Evolutionary conservation across 2,329 filamentous ascomycete species (phyloP).

Genomic region (Cercospora sp.): DNA sequence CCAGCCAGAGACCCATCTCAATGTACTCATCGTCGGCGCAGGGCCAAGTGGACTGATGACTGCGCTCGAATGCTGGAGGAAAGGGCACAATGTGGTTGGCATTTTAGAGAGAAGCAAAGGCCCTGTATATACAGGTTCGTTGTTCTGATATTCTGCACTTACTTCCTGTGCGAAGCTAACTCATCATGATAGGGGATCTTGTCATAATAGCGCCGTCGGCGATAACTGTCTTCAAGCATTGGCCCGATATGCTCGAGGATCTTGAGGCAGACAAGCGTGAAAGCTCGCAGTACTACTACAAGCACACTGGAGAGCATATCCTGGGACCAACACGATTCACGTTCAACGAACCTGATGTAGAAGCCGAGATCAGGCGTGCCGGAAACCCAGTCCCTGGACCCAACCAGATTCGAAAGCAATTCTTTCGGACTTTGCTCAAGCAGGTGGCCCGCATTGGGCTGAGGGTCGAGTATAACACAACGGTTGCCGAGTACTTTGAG

Average conservation of each 20-base stretch:
- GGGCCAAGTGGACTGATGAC: slow-evolving; percentile 21
- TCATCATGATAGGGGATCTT: background rate
- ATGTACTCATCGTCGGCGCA: slow-evolving; percentile 24
- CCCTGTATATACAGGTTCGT: background rate
- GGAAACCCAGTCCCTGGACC: slow-evolving; percentile 22
- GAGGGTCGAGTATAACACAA: slow-evolving; percentile 44
- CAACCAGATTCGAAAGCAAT: slow-evolving; percentile 25
- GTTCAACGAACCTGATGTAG: slow-evolving; percentile 15
- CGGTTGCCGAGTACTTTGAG: slow-evolving; percentile 49
- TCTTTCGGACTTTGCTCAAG: slow-evolving; percentile 49
- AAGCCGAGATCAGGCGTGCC: slow-evolving; percentile 17
- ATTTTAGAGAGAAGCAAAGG: slow-evolving; percentile 1
- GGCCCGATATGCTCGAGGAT: slow-evolving; percentile 50
- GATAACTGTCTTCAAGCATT: slow-evolving; percentile 56
- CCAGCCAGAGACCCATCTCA: slow-evolving; percentile 9
- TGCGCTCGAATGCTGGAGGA: slow-evolving; percentile 25
- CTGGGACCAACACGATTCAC: slow-evolving; percentile 17
- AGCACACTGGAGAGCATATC: slow-evolving; percentile 27
- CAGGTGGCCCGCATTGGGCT: slow-evolving; percentile 50
- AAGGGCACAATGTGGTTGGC: slow-evolving; percentile 21
- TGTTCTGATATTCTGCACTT: background rate
- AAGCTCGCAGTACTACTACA: slow-evolving; percentile 15
- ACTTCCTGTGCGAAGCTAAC: background rate
- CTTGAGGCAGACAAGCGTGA: slow-evolving; percentile 30
- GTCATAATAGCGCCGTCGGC: slow-evolving; percentile 33